Conservation (phyloP, 352 stramenopile species). For the Globisporangium perplexum region DNA sequence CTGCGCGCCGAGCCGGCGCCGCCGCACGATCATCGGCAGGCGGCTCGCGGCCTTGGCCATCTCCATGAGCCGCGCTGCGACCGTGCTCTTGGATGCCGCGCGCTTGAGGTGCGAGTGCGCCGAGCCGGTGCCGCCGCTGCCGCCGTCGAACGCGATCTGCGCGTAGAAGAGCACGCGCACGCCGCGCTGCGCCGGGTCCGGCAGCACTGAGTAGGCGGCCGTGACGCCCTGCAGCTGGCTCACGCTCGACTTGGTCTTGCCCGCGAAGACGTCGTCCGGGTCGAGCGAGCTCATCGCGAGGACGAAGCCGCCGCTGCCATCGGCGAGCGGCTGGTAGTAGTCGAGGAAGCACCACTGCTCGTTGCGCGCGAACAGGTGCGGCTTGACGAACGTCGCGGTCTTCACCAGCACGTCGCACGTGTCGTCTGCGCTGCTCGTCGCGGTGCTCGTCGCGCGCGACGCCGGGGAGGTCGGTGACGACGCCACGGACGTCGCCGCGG, state of each 20-base stretch:
- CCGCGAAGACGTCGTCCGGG: conserved; percentile 42
- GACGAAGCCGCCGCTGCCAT: conserved; percentile 20
- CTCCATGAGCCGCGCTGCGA: conserved; percentile 21
- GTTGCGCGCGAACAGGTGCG: conserved; percentile 34
- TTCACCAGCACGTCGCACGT: conserved; percentile 18
- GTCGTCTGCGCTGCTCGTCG: neutral
- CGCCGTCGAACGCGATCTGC: conserved; percentile 20
- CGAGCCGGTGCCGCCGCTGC: neutral
- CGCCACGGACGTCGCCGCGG: no score
- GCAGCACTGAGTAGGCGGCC: conserved; percentile 23
- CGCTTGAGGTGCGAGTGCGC: neutral
- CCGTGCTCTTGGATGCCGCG: conserved; percentile 7
- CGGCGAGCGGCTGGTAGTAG: conserved; percentile 12
- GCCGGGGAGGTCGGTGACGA: neutral
- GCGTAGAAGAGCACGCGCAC: conserved; percentile 37
- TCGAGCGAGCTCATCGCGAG: conserved; percentile 32
- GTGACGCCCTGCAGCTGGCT: conserved; percentile 25
- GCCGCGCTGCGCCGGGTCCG: conserved; percentile 4
- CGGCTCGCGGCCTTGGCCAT: conserved; percentile 33
- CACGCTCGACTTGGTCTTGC: conserved; percentile 31
- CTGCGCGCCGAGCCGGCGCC: conserved; percentile 25
- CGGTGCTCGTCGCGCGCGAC: neutral
- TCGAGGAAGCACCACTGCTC: conserved; percentile 47
- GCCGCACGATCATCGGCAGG: conserved; percentile 26
- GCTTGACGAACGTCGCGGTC: conserved; percentile 37